phyloP scores from a whole-genome alignment of 805 yeast species.

The Metschnikowia sp. region DNA sequence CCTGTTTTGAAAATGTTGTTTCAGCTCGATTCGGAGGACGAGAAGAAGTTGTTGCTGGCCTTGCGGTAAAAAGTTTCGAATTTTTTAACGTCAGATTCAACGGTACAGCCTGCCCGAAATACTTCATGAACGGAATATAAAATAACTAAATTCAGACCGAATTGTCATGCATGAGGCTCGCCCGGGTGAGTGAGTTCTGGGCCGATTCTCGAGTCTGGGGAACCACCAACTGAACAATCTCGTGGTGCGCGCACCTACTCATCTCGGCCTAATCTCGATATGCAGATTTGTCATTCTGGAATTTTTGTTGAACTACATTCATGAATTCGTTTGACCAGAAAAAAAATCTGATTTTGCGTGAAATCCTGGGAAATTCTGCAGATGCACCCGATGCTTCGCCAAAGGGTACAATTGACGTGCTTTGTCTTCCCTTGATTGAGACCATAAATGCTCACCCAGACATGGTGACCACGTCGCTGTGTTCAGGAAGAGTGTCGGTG shows the following conservation, averaged over 20 bases:
- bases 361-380: slow-evolving; percentile 43
- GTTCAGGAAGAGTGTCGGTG: slow-evolving; percentile 84
- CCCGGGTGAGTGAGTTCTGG: no score
- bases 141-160: no score
- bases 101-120: no score
- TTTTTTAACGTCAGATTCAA: no score
- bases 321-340: slow-evolving; percentile 66
- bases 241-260: no score
- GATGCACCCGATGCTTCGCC: slow-evolving; percentile 69
- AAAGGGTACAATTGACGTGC: slow-evolving; percentile 78
- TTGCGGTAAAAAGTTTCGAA: slow-evolving; percentile 25
- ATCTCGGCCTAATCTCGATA: no score
- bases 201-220: no score
- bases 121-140: no score
- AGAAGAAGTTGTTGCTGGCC: slow-evolving; percentile 63
- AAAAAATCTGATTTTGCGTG: slow-evolving; percentile 51
- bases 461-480: slow-evolving; percentile 84
- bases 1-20: slow-evolving; percentile 83
- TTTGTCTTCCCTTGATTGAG: slow-evolving; percentile 68
- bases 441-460: slow-evolving; percentile 59
- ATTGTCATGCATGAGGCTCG: no score
- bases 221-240: no score
- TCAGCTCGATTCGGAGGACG: slow-evolving; percentile 67
- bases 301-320: no score
- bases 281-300: no score